Percentiles rank a stretch among this genome's conserved stretches.
Conservation (phyloP, 352 stramenopile genomes). For the Globisporangium acanthophoron region DNA sequence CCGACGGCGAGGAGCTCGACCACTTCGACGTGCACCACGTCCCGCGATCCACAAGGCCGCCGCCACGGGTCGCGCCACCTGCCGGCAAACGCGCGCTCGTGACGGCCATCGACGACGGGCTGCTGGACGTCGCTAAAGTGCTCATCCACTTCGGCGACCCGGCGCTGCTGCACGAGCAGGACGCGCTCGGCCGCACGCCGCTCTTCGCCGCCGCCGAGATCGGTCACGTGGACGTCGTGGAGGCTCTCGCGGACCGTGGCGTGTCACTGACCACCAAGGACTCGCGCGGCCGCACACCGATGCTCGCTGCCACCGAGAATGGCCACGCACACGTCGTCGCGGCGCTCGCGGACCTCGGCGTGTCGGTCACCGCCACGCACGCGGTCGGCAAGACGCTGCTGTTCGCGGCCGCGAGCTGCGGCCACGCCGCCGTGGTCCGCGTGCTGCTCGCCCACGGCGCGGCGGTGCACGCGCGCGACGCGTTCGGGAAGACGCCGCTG, state of each 20-base stretch:
- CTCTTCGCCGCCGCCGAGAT: constrained; percentile 9
- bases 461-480: constrained; percentile 6
- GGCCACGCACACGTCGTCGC: constrained; percentile 11
- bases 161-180: constrained; percentile 7
- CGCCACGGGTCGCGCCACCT: neutral
- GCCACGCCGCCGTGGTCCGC: constrained; percentile 8
- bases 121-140: constrained; percentile 12
- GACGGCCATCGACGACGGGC: constrained; percentile 10
- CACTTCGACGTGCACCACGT: constrained; percentile 4
- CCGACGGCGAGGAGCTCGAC: constrained; percentile 9
- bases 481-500: constrained; percentile 13
- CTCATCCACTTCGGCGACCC: constrained; percentile 16
- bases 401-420: constrained; percentile 12
- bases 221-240: constrained; percentile 8
- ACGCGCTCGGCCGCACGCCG: constrained; percentile 9
- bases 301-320: constrained; percentile 12
- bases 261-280: constrained; percentile 10
- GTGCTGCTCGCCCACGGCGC: constrained; percentile 8
- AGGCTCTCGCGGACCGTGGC: constrained; percentile 5
- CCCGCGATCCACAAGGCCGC: neutral
- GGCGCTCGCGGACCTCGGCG: constrained; percentile 2
- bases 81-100: constrained; percentile 11
- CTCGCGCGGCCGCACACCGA: constrained; percentile 7
- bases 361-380: constrained; percentile 6
- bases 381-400: constrained; percentile 12